These are phyloP conservation scores for Rachicladosporium sp. DNA, from an alignment of 2,329 filamentous ascomycete genomes.

Conservation along the genomic window DNA sequence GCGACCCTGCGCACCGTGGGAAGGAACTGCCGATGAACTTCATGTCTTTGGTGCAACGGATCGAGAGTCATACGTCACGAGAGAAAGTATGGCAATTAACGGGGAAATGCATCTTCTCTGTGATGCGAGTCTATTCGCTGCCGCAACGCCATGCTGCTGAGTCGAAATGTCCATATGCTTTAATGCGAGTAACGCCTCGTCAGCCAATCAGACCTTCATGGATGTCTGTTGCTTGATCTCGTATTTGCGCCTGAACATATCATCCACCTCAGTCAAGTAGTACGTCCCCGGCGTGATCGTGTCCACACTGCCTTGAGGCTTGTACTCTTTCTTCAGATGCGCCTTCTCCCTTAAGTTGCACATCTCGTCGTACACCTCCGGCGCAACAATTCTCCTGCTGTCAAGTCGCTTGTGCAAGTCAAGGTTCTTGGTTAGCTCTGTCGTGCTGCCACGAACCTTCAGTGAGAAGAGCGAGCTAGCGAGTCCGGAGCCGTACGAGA, in stretches of 20 bases:
- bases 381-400: conserved; percentile 31
- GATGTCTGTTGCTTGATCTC: conserved; percentile 34
- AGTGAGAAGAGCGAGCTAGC: conserved; percentile 40
- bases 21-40: too few species aligned
- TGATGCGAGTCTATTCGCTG: too few species aligned
- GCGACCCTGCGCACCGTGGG: too few species aligned
- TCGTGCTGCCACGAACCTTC: conserved; percentile 33
- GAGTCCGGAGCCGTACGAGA: conserved; percentile 42
- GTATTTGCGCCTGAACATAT: conserved; percentile 40
- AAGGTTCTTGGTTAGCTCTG: conserved; percentile 35
- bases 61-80: too few species aligned
- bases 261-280: conserved; percentile 38
- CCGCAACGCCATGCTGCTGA: too few species aligned
- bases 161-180: too few species aligned
- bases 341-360: conserved; percentile 40
- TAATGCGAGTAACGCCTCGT: too few species aligned
- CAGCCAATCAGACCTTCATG: too few species aligned
- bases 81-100: too few species aligned
- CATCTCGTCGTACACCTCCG: conserved; percentile 41
- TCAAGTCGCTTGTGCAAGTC: conserved; percentile 36
- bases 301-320: conserved; percentile 32
- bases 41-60: too few species aligned
- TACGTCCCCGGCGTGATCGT: conserved; percentile 36
- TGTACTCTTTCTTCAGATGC: conserved; percentile 39
- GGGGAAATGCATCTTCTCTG: too few species aligned